These are phyloP conservation scores for Trichosporon asahii DNA, from an alignment of 1,284 basidiomycete species.

Conservation along the genomic window DNA sequence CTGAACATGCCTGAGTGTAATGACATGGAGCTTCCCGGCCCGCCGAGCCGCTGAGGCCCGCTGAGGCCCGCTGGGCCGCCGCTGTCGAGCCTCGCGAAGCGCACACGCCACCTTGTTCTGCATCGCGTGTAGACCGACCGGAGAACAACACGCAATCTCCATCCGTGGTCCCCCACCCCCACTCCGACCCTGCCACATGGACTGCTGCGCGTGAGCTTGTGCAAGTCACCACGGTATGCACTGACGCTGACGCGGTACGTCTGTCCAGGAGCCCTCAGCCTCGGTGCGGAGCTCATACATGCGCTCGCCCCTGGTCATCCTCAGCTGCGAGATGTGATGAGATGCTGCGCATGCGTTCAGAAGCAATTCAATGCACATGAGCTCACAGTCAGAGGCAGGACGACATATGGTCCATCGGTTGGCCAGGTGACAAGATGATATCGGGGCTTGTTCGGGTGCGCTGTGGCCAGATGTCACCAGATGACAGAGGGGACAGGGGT, in stretches of 20 bases:
- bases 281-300: neutral
- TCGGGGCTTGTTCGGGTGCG: neutral
- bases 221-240: neutral
- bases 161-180: neutral
- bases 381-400: too few species aligned
- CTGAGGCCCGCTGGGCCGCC: neutral
- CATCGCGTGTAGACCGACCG: neutral
- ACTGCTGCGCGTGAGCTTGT: neutral
- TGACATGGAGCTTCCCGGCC: neutral
- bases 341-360: neutral
- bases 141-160: neutral
- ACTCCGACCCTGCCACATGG: neutral
- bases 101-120: neutral
- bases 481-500: neutral
- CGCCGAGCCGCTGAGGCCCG: too few species aligned
- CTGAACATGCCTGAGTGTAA: neutral
- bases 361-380: neutral
- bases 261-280: neutral
- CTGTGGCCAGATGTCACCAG: too few species aligned
- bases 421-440: neutral
- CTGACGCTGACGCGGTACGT: neutral
- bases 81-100: neutral
- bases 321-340: neutral
- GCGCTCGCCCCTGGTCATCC: neutral
- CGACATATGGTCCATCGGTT: too few species aligned